phyloP scores from a whole-genome alignment of 192 early-diverging fungal species.

The Coemansia sp. region DNA sequence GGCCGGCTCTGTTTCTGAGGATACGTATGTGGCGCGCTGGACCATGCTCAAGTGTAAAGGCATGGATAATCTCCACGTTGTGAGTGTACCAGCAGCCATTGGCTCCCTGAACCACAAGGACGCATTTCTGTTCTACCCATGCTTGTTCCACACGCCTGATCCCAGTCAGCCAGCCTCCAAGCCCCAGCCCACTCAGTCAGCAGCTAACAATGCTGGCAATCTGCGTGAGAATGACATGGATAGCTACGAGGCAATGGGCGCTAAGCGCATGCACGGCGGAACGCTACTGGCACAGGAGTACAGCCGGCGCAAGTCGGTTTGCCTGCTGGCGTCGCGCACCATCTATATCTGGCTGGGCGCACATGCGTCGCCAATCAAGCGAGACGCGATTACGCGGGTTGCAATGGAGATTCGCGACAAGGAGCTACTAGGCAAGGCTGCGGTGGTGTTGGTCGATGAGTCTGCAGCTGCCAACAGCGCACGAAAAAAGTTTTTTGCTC shows the following conservation, averaged over 20 bases:
- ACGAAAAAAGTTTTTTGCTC: slow-evolving; percentile 40
- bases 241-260: background rate
- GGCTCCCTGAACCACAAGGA: slow-evolving; percentile 52
- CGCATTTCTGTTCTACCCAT: slow-evolving; percentile 45
- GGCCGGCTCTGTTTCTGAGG: background rate
- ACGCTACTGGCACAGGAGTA: slow-evolving; percentile 35
- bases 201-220: background rate
- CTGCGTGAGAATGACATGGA: background rate
- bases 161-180: background rate
- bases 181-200: background rate
- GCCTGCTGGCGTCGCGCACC: slow-evolving; percentile 33
- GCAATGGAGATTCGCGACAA: slow-evolving; percentile 49
- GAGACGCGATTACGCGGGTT: slow-evolving; percentile 42
- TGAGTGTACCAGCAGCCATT: slow-evolving; percentile 31
- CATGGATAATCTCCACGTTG: slow-evolving; percentile 41
- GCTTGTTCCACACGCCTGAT: slow-evolving; percentile 23
- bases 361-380: slow-evolving; percentile 44
- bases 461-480: slow-evolving; percentile 31
- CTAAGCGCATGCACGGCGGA: slow-evolving; percentile 2
- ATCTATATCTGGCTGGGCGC: slow-evolving; percentile 51
- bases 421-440: slow-evolving; percentile 36
- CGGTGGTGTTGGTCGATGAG: slow-evolving; percentile 39
- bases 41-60: slow-evolving; percentile 51
- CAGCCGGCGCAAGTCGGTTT: slow-evolving; percentile 34
- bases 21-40: slow-evolving; percentile 30